Evolutionary conservation across 768 basidiomycete genomes (phyloP), one percentile per base, ranked within the genome.

Genomic region (Gymnopilus dilepis): DNA sequence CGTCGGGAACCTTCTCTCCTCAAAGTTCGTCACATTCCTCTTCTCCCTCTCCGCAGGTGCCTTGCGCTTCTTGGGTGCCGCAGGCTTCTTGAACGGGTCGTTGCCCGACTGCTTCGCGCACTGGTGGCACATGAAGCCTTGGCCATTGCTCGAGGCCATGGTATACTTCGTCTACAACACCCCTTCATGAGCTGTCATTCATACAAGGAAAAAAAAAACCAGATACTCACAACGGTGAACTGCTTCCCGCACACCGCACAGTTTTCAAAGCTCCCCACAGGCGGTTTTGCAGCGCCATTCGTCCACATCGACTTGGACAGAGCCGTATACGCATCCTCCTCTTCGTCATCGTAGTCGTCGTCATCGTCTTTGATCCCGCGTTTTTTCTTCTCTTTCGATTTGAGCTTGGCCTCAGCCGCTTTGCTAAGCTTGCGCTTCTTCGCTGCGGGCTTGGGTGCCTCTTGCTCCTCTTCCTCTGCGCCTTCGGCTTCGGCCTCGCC

Each of bases 11-110:
- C 84, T 81, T 54, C 78, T 84, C 65, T 90, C 86, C 70, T 95
- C 91, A 63, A 89, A 90, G 51, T 83, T 80, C 3, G 85, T 78
- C 1, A 95, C 77, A 26, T 80, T 87, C 17, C 90, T 86, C 70
- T 84, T 90, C 31, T 94, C 91, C 70, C 84, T 90, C 31, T 94
- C 91, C 1, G 80, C 79, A 0, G 85, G 82, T 0, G 81, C 74
- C 65, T 85, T 89, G 54, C 87, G 86, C 72, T 88, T 92, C 58
- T 81, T 80, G 0, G 85, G 84, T 28, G 76, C 75, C 6, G 82
- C 76, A 17, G 88, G 80, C 65, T 93, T 94, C 73, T 95, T 97
- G 78, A 96, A 96, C 0, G 94, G 94, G 67, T 95, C 92, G 1
- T 79, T 77, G 6, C 92, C 94, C 2, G 86, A 83, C 0, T 86